Evolutionary conservation across 371 early-diverging fungal genomes (phyloP).

Genomic region (Lichtheimia hyalospora): DNA sequence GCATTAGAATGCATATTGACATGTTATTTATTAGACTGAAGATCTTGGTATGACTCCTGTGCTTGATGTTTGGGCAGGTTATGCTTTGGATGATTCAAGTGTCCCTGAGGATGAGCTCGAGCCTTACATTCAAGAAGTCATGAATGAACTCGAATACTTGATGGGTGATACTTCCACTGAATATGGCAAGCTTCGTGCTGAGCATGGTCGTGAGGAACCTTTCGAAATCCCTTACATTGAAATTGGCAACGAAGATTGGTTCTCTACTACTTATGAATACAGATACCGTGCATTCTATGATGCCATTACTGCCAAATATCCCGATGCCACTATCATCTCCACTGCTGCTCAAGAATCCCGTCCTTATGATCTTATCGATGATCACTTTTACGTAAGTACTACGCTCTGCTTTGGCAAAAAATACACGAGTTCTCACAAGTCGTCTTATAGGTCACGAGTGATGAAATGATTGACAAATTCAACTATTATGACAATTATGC

Average conservation of each 20-base stretch:
- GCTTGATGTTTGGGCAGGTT: conserved; percentile 19
- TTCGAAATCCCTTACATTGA: conserved; percentile 21
- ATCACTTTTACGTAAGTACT: conserved; percentile 19
- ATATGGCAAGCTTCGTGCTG: conserved; percentile 22
- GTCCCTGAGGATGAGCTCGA: conserved; percentile 22
- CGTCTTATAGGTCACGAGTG: too few species aligned
- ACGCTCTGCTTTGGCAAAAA: too few species aligned
- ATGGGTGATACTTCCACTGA: conserved; percentile 19
- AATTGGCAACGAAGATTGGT: conserved; percentile 27
- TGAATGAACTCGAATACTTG: conserved; percentile 29
- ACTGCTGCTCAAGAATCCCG: conserved; percentile 11
- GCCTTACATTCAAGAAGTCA: conserved; percentile 24
- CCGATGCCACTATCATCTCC: conserved; percentile 15
- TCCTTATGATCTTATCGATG: conserved; percentile 18
- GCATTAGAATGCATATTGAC: neutral
- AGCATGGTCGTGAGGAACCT: conserved; percentile 22
- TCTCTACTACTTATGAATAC: conserved; percentile 22
- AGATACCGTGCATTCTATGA: conserved; percentile 24
- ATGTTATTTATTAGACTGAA: conserved; percentile 6
- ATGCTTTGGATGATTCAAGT: conserved; percentile 14
- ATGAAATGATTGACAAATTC: conserved; percentile 11
- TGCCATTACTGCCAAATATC: conserved; percentile 21
- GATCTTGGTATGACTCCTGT: conserved; percentile 11
- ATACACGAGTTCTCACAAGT: too few species aligned
- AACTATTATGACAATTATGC: conserved; percentile 11